Percentiles rank a stretch among this genome's conserved stretches.
phyloP scores from a whole-genome alignment of 75 land plant species.

The Isoetes taiwanensis region DNA sequence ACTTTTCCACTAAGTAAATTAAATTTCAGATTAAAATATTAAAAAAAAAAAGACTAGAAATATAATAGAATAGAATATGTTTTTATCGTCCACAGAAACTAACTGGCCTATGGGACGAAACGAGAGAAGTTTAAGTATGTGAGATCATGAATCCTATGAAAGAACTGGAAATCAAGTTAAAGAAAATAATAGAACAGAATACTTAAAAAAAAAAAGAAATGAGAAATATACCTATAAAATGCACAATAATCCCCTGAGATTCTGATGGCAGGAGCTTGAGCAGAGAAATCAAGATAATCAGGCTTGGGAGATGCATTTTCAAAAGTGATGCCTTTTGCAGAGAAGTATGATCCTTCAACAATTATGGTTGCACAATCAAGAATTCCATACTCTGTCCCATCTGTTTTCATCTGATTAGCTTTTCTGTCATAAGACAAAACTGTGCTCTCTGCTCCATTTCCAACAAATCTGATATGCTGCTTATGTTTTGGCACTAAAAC shows the following conservation, averaged over 20 bases:
- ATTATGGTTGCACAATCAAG: slow-evolving; percentile 12
- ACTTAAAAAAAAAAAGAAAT: too few relatives aligned
- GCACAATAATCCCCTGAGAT: slow-evolving; percentile 12
- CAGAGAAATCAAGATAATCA: slow-evolving; percentile 8
- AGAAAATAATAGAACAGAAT: too few relatives aligned
- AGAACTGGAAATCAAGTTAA: too few relatives aligned
- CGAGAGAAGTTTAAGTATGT: too few relatives aligned
- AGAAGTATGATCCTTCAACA: slow-evolving; percentile 10
- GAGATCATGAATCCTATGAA: too few relatives aligned
- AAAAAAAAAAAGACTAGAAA: too few relatives aligned
- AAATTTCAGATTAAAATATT: too few relatives aligned
- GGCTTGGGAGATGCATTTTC: slow-evolving; percentile 18
- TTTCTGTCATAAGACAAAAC: slow-evolving; percentile 6
- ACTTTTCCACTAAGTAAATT: too few relatives aligned
- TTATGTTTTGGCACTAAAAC: slow-evolving; percentile 9
- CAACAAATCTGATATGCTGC: slow-evolving; percentile 12
- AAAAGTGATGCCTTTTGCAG: slow-evolving; percentile 11
- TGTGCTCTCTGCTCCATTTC: slow-evolving; percentile 11
- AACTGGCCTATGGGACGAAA: too few relatives aligned
- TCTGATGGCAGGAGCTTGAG: slow-evolving; percentile 18
- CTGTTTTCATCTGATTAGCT: slow-evolving; percentile 9
- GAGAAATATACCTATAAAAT: too few relatives aligned
- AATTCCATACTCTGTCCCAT: slow-evolving; percentile 8
- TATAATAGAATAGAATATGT: too few relatives aligned
- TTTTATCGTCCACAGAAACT: too few relatives aligned